Evolutionary conservation across 495 filamentous ascomycete species (phyloP).

Genomic region (Aspergillus sclerotioniger): DNA sequence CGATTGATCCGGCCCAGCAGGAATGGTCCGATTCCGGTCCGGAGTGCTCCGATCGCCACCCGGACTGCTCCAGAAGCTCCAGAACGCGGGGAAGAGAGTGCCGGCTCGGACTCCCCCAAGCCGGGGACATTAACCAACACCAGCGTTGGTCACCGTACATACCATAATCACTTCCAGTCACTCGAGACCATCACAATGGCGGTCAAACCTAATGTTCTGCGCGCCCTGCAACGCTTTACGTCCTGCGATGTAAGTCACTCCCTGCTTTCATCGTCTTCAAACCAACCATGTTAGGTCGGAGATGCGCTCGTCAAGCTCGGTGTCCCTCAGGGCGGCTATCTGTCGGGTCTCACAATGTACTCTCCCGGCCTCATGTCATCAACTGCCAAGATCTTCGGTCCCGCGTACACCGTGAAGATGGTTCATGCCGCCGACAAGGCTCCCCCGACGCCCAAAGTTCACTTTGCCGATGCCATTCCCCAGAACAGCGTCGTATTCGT

Average conservation of each 20-base stretch:
- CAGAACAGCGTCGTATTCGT: slow-evolving; percentile 53
- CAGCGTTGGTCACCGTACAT: no score
- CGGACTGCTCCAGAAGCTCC: neutral
- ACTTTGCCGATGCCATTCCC: slow-evolving; percentile 47
- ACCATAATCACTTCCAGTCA: no score
- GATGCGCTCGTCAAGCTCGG: slow-evolving; percentile 45
- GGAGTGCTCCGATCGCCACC: neutral
- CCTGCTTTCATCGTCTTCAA: neutral
- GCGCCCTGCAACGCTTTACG: slow-evolving; percentile 21
- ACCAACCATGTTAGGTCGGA: slow-evolving; percentile 16
- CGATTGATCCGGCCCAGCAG: neutral
- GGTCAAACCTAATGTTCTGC: slow-evolving; percentile 18
- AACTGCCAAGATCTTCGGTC: slow-evolving; percentile 54
- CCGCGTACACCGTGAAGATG: slow-evolving; percentile 54
- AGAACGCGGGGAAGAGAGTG: neutral
- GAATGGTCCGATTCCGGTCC: neutral
- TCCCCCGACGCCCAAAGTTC: slow-evolving; percentile 14
- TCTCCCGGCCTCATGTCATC: slow-evolving; percentile 52
- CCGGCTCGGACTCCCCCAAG: no score
- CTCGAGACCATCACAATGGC: slow-evolving; percentile 17
- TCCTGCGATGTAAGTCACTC: slow-evolving; percentile 24
- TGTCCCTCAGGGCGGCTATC: slow-evolving; percentile 54
- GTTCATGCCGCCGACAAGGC: slow-evolving; percentile 20
- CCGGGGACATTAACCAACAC: no score
- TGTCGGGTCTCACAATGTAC: slow-evolving; percentile 57